Conservation (phyloP, 352 stramenopile genomes). For the Saprolegnia diclina region DNA sequence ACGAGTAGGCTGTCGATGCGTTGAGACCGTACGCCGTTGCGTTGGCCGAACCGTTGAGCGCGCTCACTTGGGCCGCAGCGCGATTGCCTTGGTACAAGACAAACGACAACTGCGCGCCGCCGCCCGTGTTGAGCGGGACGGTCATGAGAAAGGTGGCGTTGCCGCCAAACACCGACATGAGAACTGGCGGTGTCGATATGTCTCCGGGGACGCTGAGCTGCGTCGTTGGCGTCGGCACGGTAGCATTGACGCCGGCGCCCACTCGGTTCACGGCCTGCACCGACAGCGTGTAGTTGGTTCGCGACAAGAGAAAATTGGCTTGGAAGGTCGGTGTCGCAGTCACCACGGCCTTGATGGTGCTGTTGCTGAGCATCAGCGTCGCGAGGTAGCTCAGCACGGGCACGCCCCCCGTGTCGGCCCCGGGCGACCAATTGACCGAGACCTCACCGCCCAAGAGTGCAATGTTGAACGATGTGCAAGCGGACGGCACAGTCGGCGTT, state of each 20-base stretch:
- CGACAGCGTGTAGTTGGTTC: constrained; percentile 34
- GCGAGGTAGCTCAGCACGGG: constrained; percentile 38
- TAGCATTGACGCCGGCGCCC: constrained; percentile 32
- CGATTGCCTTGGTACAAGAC: constrained; percentile 37
- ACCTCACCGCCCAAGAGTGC: constrained; percentile 36
- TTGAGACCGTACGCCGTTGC: constrained; percentile 36
- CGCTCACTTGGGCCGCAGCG: constrained; percentile 30
- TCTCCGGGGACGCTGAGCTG: constrained; percentile 28
- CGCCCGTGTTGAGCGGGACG: constrained; percentile 40
- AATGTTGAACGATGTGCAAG: constrained; percentile 25
- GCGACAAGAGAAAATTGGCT: constrained; percentile 30
- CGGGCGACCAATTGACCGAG: constrained; percentile 35
- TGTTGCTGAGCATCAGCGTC: constrained; percentile 30
- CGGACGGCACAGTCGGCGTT: constrained; percentile 35
- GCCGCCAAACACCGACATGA: constrained; percentile 42
- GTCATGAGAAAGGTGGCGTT: constrained; percentile 52
- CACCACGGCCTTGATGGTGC: not conserved
- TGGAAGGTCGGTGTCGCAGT: constrained; percentile 27
- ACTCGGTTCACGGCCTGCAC: constrained; percentile 36
- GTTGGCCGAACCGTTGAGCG: not conserved
- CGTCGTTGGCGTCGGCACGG: constrained; percentile 31
- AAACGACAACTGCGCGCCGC: constrained; percentile 33
- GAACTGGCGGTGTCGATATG: constrained; percentile 30
- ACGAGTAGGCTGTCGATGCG: constrained; percentile 34
- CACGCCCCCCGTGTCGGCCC: constrained; percentile 43